A percentile compares a stretch with the other conserved stretches of the same genome.
Evolutionary conservation across 345 rosid genomes (phyloP).

Genomic region (Eutrema japonicum): DNA sequence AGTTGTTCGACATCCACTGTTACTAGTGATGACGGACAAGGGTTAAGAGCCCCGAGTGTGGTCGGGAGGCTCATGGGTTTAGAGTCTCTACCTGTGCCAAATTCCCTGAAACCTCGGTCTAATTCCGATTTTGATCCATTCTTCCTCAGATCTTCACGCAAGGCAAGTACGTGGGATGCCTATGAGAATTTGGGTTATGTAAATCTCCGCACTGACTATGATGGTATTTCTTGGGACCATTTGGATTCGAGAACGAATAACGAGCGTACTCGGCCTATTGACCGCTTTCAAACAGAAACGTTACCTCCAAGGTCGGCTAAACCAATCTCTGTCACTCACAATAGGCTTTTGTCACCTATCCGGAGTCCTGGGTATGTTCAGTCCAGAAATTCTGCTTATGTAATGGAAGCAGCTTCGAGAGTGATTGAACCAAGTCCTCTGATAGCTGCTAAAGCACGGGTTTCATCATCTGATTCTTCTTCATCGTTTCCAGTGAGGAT

Average conservation of each 20-base stretch:
- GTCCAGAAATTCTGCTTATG: slow-evolving; percentile 57
- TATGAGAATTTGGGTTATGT: slow-evolving; percentile 47
- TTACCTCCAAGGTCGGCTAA: slow-evolving; percentile 87
- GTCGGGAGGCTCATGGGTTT: slow-evolving; percentile 97
- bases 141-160: slow-evolving; percentile 45
- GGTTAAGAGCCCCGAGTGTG: slow-evolving; percentile 71
- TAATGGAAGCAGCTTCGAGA: slow-evolving; percentile 82
- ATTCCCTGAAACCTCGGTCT: slow-evolving; percentile 46
- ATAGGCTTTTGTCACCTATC: slow-evolving; percentile 56
- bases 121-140: slow-evolving; percentile 33
- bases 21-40: slow-evolving; percentile 70
- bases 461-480: slow-evolving; percentile 50
- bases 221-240: slow-evolving; percentile 43
- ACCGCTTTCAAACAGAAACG: slow-evolving; percentile 79
- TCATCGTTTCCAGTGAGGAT: slow-evolving; percentile 64
- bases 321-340: slow-evolving; percentile 62
- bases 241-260: slow-evolving; percentile 36
- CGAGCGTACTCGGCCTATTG: slow-evolving; percentile 54
- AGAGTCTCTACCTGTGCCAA: slow-evolving; percentile 71
- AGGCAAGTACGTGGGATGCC: slow-evolving; percentile 51
- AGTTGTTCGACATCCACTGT: slow-evolving; percentile 64
- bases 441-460: slow-evolving; percentile 43
- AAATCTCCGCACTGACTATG: slow-evolving; percentile 37
- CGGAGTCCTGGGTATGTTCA: slow-evolving; percentile 62
- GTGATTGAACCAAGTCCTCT: slow-evolving; percentile 71